These are phyloP conservation scores for Garcileccinum viscosum DNA, from an alignment of 1,284 basidiomycete genomes.

Conservation along the genomic window DNA sequence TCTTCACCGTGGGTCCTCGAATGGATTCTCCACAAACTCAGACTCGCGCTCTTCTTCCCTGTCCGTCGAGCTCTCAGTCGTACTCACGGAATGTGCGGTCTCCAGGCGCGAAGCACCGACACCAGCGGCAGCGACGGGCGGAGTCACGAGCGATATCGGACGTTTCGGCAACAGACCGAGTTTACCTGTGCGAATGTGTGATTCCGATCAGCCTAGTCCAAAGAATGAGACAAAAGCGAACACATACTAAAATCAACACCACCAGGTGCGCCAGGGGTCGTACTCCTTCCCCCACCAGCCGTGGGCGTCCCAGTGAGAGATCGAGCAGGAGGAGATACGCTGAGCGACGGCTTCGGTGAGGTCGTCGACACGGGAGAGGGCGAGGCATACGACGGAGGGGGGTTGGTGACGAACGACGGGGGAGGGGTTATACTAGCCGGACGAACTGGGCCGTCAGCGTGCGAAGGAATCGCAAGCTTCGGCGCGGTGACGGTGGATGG, in stretches of 20 bases:
- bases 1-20: slow-evolving; percentile 22
- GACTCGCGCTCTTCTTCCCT: slow-evolving; percentile 10
- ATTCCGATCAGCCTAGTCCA: background rate
- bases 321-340: slow-evolving; percentile 7
- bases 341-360: background rate
- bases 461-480: background rate
- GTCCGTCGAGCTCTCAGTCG: slow-evolving; percentile 18
- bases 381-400: slow-evolving; percentile 18
- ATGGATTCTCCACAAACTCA: slow-evolving; percentile 36
- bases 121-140: slow-evolving; percentile 17
- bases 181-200: slow-evolving; percentile 43
- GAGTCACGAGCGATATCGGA: slow-evolving; percentile 68
- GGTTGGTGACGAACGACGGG: slow-evolving; percentile 1
- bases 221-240: background rate
- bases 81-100: slow-evolving; percentile 16
- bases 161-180: slow-evolving; percentile 77
- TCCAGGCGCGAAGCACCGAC: slow-evolving; percentile 16
- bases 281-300: background rate
- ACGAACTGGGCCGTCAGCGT: background rate
- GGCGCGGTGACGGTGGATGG: slow-evolving; percentile 1
- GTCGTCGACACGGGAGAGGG: slow-evolving; percentile 4
- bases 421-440: background rate
- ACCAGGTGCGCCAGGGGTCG: slow-evolving; percentile 14
- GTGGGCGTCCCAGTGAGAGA: slow-evolving; percentile 19
- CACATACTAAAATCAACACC: slow-evolving; percentile 38